phyloP scores from a whole-genome alignment of 352 stramenopile species.

The Phytophthora hibernalis region DNA sequence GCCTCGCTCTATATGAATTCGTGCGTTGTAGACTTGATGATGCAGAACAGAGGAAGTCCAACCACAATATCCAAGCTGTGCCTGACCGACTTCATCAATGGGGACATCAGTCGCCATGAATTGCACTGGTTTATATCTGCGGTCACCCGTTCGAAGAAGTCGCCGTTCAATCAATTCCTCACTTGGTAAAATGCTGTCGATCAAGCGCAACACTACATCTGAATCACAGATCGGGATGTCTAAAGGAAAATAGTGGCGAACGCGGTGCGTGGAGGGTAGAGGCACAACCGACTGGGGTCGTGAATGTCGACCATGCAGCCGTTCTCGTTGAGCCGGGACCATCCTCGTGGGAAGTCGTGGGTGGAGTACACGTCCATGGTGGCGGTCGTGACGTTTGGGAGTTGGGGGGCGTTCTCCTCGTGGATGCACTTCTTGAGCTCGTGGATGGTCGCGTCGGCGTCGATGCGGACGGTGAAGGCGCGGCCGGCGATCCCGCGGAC shows the following conservation, averaged over 20 bases:
- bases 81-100: no score
- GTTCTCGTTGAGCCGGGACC: neutral
- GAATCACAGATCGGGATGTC: no score
- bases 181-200: neutral
- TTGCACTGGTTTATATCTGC: no score
- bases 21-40: no score
- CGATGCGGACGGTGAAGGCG: neutral
- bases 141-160: no score
- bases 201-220: no score
- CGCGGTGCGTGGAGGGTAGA: neutral
- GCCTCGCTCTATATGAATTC: no score
- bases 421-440: neutral
- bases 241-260: no score
- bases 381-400: neutral
- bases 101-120: no score
- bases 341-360: neutral
- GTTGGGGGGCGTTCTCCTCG: neutral
- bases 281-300: neutral
- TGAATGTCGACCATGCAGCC: neutral
- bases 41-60: no score
- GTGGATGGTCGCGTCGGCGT: neutral
- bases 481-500: neutral
- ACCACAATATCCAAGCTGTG: no score
- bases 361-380: constrained; percentile 1
- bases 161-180: neutral